Percentiles rank a stretch among this genome's conserved stretches.
phyloP scores from a whole-genome alignment of 1,284 basidiomycete genomes.

The Microbotryum intermedium region DNA sequence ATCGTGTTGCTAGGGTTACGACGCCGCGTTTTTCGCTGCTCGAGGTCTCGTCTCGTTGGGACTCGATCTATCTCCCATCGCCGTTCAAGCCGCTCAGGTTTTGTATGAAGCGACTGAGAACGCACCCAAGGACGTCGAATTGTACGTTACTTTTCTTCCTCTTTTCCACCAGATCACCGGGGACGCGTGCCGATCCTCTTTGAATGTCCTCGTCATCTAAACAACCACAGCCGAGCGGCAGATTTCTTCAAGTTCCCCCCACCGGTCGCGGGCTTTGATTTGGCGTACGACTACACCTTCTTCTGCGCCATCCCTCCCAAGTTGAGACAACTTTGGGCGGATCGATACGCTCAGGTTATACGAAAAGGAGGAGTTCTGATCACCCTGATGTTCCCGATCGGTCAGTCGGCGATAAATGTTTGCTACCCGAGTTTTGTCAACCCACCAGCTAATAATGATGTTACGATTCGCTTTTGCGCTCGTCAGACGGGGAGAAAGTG shows the following conservation, averaged over 20 bases:
- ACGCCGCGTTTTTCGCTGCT: conserved; percentile 27
- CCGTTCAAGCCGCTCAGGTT: conserved; percentile 19
- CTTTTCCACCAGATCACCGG: not conserved
- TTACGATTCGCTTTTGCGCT: too few species aligned
- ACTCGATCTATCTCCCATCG: conserved; percentile 27
- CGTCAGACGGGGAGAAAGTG: too few species aligned
- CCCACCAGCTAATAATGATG: too few species aligned
- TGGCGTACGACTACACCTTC: conserved; percentile 26
- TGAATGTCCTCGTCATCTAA: too few species aligned
- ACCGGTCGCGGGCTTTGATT: not conserved
- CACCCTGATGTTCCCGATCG: conserved; percentile 9
- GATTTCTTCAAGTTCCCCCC: not conserved
- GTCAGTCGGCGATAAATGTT: too few species aligned
- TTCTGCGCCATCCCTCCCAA: conserved; percentile 24
- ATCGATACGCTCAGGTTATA: conserved; percentile 16
- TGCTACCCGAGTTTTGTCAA: too few species aligned
- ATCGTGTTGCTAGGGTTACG: conserved; percentile 16
- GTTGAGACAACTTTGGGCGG: conserved; percentile 8
- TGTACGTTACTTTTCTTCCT: not conserved
- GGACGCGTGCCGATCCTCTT: not conserved
- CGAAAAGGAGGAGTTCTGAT: conserved; percentile 16
- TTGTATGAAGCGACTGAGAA: not conserved
- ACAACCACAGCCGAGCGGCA: conserved; percentile 4
- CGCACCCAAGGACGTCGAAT: conserved; percentile 11
- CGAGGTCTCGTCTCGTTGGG: conserved; percentile 25